Evolutionary conservation across 2,329 filamentous ascomycete species (phyloP).

Genomic region (Mollisia scopiformis): DNA sequence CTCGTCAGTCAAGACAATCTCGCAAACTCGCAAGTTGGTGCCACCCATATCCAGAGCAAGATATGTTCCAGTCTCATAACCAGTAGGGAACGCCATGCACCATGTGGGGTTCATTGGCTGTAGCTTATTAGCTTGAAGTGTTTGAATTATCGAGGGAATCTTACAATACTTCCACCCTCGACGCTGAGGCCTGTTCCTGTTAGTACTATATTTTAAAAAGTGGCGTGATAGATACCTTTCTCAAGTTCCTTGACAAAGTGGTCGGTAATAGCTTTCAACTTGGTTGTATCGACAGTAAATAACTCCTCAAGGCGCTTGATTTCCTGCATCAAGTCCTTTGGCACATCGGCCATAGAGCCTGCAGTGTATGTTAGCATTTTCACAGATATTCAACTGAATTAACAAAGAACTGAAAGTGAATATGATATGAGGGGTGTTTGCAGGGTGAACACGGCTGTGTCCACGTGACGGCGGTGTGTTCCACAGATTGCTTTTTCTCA

Average conservation of each 20-base stretch:
- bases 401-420: neutral
- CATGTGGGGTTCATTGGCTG: slow-evolving; percentile 98
- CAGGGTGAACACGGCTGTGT: slow-evolving; percentile 9
- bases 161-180: slow-evolving; percentile 90
- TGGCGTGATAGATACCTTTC: slow-evolving; percentile 63
- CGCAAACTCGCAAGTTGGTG: slow-evolving; percentile 92
- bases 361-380: slow-evolving; percentile 24
- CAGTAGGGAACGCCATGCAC: slow-evolving; percentile 89
- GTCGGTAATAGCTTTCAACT: slow-evolving; percentile 86
- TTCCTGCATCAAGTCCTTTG: slow-evolving; percentile 78
- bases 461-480: slow-evolving; percentile 30
- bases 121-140: slow-evolving; percentile 20
- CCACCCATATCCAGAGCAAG: slow-evolving; percentile 95
- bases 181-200: slow-evolving; percentile 70
- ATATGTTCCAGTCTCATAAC: slow-evolving; percentile 84
- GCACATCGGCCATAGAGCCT: slow-evolving; percentile 92
- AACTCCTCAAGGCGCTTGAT: slow-evolving; percentile 82
- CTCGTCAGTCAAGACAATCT: slow-evolving; percentile 84
- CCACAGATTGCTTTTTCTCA: slow-evolving; percentile 23
- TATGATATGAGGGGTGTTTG: neutral
- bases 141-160: slow-evolving; percentile 36
- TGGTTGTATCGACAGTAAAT: slow-evolving; percentile 77
- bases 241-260: slow-evolving; percentile 89
- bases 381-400: neutral
- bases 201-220: neutral